Conservation (phyloP, 2,329 filamentous ascomycete species). For the Penicillium digitatum region DNA sequence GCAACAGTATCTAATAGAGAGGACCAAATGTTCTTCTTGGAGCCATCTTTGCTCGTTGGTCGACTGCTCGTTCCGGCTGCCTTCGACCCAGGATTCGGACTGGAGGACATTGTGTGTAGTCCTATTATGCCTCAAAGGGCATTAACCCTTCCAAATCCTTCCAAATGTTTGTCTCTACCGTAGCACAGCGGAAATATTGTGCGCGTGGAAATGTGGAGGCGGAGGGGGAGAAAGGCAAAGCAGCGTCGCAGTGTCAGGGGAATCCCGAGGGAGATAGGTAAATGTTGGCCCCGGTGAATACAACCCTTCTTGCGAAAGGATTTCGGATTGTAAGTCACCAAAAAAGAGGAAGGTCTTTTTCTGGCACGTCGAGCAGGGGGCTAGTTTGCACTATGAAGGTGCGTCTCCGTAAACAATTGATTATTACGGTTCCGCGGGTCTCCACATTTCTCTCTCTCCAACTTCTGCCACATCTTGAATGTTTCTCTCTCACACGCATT, state of each 20-base stretch:
- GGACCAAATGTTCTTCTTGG: conserved; percentile 87
- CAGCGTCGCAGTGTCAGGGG: conserved; percentile 31
- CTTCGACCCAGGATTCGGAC: conserved; percentile 35
- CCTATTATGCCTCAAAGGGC: conserved; percentile 33
- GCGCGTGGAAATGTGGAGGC: conserved; percentile 13
- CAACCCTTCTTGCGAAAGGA: neutral
- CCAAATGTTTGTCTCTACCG: conserved; percentile 18
- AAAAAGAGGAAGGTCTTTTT: neutral
- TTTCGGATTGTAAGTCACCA: neutral
- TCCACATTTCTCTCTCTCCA: conserved; percentile 19
- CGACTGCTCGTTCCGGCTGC: conserved; percentile 36
- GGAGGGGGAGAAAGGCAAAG: conserved; percentile 13
- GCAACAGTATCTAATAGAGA: conserved; percentile 88
- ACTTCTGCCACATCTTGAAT: conserved; percentile 4
- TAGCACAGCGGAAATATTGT: conserved; percentile 1
- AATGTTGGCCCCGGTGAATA: neutral
- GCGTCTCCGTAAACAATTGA: conserved; percentile 23
- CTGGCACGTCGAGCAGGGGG: conserved; percentile 16
- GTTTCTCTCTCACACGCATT: conserved; percentile 5
- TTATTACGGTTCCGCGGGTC: conserved; percentile 26
- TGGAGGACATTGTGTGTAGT: conserved; percentile 40
- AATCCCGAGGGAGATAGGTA: conserved; percentile 18
- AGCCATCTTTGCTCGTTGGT: conserved; percentile 56
- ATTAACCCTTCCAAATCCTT: conserved; percentile 39
- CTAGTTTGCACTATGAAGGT: conserved; percentile 7